Conservation (phyloP, 225 moss, liverwort and hornwort genomes). For the Pleurozium schreberi region DNA sequence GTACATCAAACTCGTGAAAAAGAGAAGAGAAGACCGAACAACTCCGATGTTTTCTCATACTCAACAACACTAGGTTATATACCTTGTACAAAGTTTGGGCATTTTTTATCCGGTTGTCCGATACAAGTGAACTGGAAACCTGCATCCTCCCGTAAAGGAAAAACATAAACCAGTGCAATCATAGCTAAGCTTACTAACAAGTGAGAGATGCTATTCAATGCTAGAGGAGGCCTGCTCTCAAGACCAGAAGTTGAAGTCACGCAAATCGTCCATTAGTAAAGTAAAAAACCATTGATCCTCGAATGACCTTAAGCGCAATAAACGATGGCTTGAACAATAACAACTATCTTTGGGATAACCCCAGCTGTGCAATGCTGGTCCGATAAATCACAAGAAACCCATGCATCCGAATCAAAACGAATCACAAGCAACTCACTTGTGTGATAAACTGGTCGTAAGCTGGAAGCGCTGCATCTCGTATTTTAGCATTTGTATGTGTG, state of each 20-base stretch:
- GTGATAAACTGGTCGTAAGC: slow-evolving; percentile 73
- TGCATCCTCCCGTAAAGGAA: slow-evolving; percentile 11
- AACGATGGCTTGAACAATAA: neutral
- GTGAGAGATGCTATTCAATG: neutral
- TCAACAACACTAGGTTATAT: neutral
- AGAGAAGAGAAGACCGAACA: neutral
- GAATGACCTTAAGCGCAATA: neutral
- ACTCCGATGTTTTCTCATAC: neutral
- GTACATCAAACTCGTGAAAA: neutral
- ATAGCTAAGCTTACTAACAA: neutral
- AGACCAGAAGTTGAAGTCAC: neutral
- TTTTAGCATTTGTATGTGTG: slow-evolving; percentile 68
- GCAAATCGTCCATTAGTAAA: neutral
- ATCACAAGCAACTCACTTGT: slow-evolving; percentile 37
- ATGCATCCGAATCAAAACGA: neutral
- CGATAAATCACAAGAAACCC: neutral
- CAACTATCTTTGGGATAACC: neutral
- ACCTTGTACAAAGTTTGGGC: slow-evolving; percentile 65
- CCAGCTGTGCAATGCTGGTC: neutral
- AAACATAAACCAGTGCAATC: neutral
- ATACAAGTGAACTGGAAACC: slow-evolving; percentile 62
- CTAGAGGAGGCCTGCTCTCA: neutral
- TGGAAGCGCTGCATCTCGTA: slow-evolving; percentile 73
- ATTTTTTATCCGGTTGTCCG: slow-evolving; percentile 52
- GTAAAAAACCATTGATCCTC: neutral